A percentile compares a stretch with the other conserved stretches of the same genome.
phyloP scores from a whole-genome alignment of 345 rosid genomes.

The Salix viminalis region DNA sequence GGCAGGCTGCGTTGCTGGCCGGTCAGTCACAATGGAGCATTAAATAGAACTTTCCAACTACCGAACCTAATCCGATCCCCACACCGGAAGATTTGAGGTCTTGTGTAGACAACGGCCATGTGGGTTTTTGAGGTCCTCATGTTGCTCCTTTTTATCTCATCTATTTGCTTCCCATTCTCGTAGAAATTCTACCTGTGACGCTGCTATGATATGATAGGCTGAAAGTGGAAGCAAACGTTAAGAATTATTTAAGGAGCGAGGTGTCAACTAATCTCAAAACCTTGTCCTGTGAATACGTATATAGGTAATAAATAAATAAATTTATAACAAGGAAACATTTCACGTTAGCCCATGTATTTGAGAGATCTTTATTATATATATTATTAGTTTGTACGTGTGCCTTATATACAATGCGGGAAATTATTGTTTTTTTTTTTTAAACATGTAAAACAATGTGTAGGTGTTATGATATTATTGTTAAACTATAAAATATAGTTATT shows the following conservation, averaged over 20 bases:
- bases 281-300: not conserved
- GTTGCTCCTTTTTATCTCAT: not conserved
- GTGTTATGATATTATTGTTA: no score
- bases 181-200: not conserved
- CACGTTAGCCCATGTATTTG: no score
- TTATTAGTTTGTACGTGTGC: no score
- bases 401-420: no score
- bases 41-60: constrained; percentile 30
- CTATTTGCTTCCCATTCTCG: not conserved
- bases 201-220: not conserved
- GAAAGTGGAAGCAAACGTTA: not conserved
- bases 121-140: constrained; percentile 18
- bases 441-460: no score
- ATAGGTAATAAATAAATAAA: not conserved
- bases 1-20: not conserved
- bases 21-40: constrained; percentile 4
- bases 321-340: not conserved
- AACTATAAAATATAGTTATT: no score
- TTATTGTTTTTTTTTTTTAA: no score
- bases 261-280: not conserved
- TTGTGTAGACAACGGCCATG: constrained; percentile 23
- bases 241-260: no score
- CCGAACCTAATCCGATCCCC: constrained; percentile 35
- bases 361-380: no score
- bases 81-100: constrained; percentile 19